A percentile compares a stretch with the other conserved stretches of the same genome.
Evolutionary conservation across 2,329 filamentous ascomycete genomes (phyloP).

Genomic region (Aspergillus pseudoviridinutans): DNA sequence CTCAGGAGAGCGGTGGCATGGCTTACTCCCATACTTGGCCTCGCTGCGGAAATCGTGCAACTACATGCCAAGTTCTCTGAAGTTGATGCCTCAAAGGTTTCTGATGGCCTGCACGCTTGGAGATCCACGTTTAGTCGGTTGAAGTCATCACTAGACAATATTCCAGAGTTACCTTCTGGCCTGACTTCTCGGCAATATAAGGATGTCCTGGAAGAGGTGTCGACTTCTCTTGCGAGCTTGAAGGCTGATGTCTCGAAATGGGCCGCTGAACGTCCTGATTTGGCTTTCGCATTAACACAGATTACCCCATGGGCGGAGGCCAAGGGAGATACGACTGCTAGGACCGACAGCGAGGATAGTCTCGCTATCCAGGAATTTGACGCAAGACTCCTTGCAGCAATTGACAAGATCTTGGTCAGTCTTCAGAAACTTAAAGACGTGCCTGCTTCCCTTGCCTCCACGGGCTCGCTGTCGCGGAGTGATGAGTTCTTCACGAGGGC

Average conservation of each 20-base stretch:
- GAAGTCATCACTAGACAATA: slow-evolving; percentile 38
- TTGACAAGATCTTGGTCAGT: slow-evolving; percentile 73
- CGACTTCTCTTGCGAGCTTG: slow-evolving; percentile 26
- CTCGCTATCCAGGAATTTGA: slow-evolving; percentile 49
- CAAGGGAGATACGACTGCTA: slow-evolving; percentile 17
- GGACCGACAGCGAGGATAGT: slow-evolving; percentile 10
- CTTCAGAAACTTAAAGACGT: slow-evolving; percentile 63
- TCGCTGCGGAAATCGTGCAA: slow-evolving; percentile 59
- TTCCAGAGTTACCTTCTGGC: slow-evolving; percentile 50
- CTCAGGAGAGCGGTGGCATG: slow-evolving; percentile 46
- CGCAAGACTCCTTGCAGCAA: slow-evolving; percentile 57
- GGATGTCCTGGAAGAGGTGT: slow-evolving; percentile 25
- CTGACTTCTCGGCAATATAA: slow-evolving; percentile 39
- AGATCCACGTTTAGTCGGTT: slow-evolving; percentile 46
- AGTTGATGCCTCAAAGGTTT: slow-evolving; percentile 44
- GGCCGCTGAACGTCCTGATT: slow-evolving; percentile 50
- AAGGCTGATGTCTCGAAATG: slow-evolving; percentile 42
- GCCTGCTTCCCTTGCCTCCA: slow-evolving; percentile 58
- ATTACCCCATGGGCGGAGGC: slow-evolving; percentile 60
- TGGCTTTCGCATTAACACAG: slow-evolving; percentile 64
- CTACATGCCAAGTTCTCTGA: slow-evolving; percentile 65
- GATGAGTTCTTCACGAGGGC: slow-evolving; percentile 52
- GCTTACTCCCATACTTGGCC: slow-evolving; percentile 65
- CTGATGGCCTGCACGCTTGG: slow-evolving; percentile 50
- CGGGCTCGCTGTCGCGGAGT: slow-evolving; percentile 59